A percentile compares a stretch with the other conserved stretches of the same genome.
These are phyloP conservation scores for Xanthoparmelia taractica DNA, from an alignment of 495 filamentous ascomycete species.

Conservation along the genomic window DNA sequence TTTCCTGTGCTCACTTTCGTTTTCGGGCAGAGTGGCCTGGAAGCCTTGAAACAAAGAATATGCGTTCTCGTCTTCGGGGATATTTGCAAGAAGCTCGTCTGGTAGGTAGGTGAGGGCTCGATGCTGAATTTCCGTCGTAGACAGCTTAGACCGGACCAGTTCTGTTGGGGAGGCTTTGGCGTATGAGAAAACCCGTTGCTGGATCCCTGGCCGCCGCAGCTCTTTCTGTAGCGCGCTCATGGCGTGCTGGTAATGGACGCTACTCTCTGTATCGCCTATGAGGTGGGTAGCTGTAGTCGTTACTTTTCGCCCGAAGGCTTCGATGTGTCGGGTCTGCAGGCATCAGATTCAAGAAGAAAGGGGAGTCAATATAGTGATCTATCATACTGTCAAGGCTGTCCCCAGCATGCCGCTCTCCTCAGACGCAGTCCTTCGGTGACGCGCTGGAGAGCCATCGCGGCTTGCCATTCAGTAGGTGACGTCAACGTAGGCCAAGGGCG, in stretches of 20 bases:
- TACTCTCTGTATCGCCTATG: conserved; percentile 57
- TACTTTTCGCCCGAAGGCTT: conserved; percentile 91
- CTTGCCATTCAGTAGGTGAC: conserved; percentile 19
- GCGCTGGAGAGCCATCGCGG: conserved; percentile 24
- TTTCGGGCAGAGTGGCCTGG: conserved; percentile 78
- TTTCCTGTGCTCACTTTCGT: conserved; percentile 53
- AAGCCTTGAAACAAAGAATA: conserved; percentile 98
- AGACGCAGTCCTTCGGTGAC: conserved; percentile 23
- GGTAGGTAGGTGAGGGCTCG: conserved; percentile 82
- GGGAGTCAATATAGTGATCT: conserved; percentile 27
- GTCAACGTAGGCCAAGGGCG: background rate
- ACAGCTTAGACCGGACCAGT: conserved; percentile 84
- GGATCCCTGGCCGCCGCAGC: conserved; percentile 69
- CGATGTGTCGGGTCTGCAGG: conserved; percentile 71
- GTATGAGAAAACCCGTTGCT: conserved; percentile 83
- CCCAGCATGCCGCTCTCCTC: conserved; percentile 44
- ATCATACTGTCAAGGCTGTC: conserved; percentile 45
- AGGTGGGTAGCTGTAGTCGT: conserved; percentile 87
- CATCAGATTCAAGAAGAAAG: conserved; percentile 18
- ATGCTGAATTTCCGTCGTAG: conserved; percentile 86
- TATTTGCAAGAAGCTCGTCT: conserved; percentile 79
- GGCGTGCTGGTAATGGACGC: conserved; percentile 70
- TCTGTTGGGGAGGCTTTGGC: conserved; percentile 84
- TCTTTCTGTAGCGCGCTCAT: conserved; percentile 86
- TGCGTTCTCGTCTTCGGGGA: conserved; percentile 73